Percentiles rank a stretch among this genome's conserved stretches.
phyloP scores from a whole-genome alignment of 352 stramenopile species.

The Elongisporangium undulatum region DNA sequence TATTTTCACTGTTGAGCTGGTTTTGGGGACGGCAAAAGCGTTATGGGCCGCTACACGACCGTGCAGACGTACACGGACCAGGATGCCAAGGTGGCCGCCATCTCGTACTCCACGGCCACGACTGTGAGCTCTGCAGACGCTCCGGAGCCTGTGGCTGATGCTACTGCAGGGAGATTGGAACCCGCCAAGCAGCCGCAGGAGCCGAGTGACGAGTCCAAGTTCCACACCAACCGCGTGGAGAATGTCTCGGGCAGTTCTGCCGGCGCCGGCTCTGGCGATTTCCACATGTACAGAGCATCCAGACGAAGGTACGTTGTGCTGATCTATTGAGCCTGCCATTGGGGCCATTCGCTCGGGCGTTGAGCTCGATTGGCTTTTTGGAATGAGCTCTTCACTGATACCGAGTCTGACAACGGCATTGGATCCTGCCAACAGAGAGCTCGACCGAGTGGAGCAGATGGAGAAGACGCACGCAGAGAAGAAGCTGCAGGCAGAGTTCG shows the following conservation, averaged over 20 bases:
- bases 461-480: constrained; percentile 76
- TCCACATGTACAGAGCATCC: constrained; percentile 96
- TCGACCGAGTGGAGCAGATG: constrained; percentile 89
- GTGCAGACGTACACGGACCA: constrained; percentile 85
- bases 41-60: constrained; percentile 74
- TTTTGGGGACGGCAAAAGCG: background rate
- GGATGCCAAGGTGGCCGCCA: constrained; percentile 64
- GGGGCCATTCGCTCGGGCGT: background rate
- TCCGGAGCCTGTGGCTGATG: constrained; percentile 6
- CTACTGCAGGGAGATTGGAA: background rate
- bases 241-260: constrained; percentile 95
- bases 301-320: constrained; percentile 52
- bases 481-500: constrained; percentile 60
- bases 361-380: background rate
- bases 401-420: background rate
- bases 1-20: background rate
- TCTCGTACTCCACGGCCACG: constrained; percentile 42
- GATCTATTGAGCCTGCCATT: background rate
- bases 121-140: constrained; percentile 3
- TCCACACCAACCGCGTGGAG: constrained; percentile 79
- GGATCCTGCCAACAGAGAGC: constrained; percentile 60
- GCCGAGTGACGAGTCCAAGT: constrained; percentile 25
- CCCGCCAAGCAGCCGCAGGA: constrained; percentile 1
- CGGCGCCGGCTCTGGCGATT: constrained; percentile 93
- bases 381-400: background rate